phyloP scores from a whole-genome alignment of 148 eudicot genomes.

The Cornus florida region DNA sequence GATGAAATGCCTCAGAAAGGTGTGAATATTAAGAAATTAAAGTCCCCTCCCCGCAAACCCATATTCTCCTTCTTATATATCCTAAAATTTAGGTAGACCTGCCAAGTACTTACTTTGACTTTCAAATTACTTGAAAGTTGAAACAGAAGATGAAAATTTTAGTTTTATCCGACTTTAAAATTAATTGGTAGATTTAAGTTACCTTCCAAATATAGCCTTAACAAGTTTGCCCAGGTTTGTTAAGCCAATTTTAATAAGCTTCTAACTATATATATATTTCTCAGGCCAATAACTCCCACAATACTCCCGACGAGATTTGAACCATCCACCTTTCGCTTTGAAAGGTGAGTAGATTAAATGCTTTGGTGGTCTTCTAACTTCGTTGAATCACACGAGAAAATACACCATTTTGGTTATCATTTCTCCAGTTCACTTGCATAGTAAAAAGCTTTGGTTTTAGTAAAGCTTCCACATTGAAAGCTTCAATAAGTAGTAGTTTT shows the following conservation, averaged over 20 bases:
- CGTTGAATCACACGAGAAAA: too few relatives aligned
- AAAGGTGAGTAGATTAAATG: too few relatives aligned
- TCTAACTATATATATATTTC: too few relatives aligned
- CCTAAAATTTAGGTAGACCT: background rate
- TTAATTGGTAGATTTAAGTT: background rate
- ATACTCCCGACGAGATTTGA: too few relatives aligned
- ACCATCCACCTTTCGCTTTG: too few relatives aligned
- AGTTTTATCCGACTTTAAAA: background rate
- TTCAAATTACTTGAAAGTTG: background rate
- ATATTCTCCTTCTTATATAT: background rate
- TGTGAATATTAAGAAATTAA: background rate
- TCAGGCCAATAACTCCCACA: too few relatives aligned
- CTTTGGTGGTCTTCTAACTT: background rate
- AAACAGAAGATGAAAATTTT: background rate
- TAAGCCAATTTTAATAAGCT: background rate
- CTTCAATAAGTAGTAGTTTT: too few relatives aligned
- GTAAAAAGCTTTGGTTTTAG: background rate
- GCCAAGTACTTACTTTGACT: background rate
- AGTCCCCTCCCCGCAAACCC: too few relatives aligned
- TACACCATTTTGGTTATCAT: too few relatives aligned
- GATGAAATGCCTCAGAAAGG: background rate
- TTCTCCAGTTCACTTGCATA: too few relatives aligned
- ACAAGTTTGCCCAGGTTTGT: background rate
- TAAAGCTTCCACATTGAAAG: too few relatives aligned
- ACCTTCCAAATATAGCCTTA: background rate